Percentiles rank a stretch among this genome's conserved stretches.
Conservation (phyloP, 2,329 filamentous ascomycete species). For the Botrytis fragariae region DNA sequence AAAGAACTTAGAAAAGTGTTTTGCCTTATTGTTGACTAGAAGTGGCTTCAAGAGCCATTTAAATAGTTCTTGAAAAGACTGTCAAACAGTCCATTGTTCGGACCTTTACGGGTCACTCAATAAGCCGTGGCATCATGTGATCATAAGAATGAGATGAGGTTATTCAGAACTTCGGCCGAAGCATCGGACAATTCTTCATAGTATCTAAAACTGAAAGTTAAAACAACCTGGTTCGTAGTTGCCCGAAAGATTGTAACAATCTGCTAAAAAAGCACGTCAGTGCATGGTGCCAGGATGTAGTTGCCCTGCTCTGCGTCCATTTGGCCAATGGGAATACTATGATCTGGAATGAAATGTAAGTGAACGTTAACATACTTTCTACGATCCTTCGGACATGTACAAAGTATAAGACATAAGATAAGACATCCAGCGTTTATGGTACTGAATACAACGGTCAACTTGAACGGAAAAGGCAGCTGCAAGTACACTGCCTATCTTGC, state of each 20-base stretch:
- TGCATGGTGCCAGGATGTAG: not conserved
- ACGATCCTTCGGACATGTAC: not conserved
- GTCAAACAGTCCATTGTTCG: no score
- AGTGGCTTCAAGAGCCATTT: no score
- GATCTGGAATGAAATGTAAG: not conserved
- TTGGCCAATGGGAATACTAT: not conserved
- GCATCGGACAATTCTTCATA: no score
- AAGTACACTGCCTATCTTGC: not conserved
- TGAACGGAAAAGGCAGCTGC: not conserved
- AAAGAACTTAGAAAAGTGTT: no score
- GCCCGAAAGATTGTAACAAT: no score
- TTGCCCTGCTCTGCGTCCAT: not conserved
- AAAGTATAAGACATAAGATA: not conserved
- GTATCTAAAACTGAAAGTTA: not conserved
- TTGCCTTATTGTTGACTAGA: no score
- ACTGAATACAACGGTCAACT: not conserved
- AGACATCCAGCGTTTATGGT: not conserved
- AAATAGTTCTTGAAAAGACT: no score
- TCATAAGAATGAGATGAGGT: no score
- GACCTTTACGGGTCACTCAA: no score
- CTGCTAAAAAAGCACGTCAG: no score
- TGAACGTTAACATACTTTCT: not conserved
- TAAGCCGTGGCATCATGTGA: no score
- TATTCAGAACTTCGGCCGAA: no score
- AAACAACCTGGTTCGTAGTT: not conserved